Conservation (phyloP, 2,329 filamentous ascomycete genomes). For the Dothistroma septosporum region DNA sequence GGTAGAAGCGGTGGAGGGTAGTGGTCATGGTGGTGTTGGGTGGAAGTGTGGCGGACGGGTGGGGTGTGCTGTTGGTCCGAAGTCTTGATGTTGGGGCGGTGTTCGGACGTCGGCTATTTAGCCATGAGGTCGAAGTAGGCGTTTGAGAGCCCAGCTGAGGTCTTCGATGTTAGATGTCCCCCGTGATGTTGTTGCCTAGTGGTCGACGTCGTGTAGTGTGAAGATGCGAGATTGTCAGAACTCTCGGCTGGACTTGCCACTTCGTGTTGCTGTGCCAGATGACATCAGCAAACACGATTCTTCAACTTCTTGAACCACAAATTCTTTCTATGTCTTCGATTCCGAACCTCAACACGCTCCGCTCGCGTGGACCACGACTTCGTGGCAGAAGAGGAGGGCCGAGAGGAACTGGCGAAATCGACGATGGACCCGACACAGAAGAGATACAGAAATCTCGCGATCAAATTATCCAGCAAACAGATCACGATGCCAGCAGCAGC, state of each 20-base stretch:
- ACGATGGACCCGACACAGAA: slow-evolving; percentile 21
- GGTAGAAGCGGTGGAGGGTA: slow-evolving; percentile 23
- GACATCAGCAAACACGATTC: slow-evolving; percentile 4
- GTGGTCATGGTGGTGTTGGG: slow-evolving; percentile 4
- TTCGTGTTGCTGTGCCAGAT: not conserved
- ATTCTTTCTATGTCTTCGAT: slow-evolving; percentile 47
- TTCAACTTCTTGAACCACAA: not conserved
- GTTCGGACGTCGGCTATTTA: no score
- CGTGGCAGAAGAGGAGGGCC: slow-evolving; percentile 46
- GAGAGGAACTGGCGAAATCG: slow-evolving; percentile 36
- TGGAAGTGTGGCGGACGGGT: not conserved
- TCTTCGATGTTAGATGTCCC: not conserved
- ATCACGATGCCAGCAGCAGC: slow-evolving; percentile 85
- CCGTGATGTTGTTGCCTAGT: not conserved
- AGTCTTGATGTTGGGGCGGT: not conserved
- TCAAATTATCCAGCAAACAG: slow-evolving; percentile 77
- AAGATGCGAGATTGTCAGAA: not conserved
- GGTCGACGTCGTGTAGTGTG: not conserved
- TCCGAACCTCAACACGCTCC: slow-evolving; percentile 68
- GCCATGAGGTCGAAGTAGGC: no score
- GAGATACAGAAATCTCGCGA: slow-evolving; percentile 54
- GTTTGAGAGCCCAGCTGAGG: not conserved
- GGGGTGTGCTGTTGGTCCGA: not conserved
- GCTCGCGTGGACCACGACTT: slow-evolving; percentile 45
- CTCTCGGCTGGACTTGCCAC: not conserved